Evolutionary conservation across 305 asterid species (phyloP), one percentile per base, ranked within the genome.

Genomic region (Andrographis paniculata): DNA sequence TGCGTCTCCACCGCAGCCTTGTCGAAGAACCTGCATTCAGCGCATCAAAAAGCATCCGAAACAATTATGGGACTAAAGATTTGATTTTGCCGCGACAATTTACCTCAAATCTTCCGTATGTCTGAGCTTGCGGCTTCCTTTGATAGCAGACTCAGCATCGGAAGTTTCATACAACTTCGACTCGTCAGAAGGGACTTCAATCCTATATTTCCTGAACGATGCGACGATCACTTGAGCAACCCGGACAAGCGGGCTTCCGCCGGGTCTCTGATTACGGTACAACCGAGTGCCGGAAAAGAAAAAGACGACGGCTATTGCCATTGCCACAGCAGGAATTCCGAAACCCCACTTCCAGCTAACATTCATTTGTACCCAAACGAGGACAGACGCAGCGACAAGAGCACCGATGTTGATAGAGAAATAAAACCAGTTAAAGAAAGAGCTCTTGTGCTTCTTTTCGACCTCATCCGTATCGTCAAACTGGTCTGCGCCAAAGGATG

Each of bases 271-370:
- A 58, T 79, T 74, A 1, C 96, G 71, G 48, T 78, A 82, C 59
- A 78, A 52, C 12, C 80, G 56, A 20, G 96, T 80, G 55, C 96
- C 94, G 0, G 82, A 73, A 60, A 87, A 86, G 89, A 82, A 87
- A 57, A 74, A 77, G 4, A 41, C 79, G 0, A 87, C 85, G 17
- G 87, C 96, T 40, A 87, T 53, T 1, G 83, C 96, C 93, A 87
- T 87, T 17, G 89, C 67, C 9, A 69, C 89, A 8, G 96, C 77
- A 31, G 96, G 94, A 43, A 86, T 65, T 14, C 93, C 94, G 9
- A 87, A 87, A 10, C 96, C 96, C 94, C 96, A 87, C 0, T 66
- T 63, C 96, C 96, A 82, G 13, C 96, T 93, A 1, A 87, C 75
- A 17, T 78, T 53, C 36, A 68, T 61, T 69, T 82, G 96, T 18